A percentile compares a stretch with the other conserved stretches of the same genome.
These are phyloP conservation scores for Nicotiana otophora DNA, from an alignment of 257 asterid species.

Conservation along the genomic window DNA sequence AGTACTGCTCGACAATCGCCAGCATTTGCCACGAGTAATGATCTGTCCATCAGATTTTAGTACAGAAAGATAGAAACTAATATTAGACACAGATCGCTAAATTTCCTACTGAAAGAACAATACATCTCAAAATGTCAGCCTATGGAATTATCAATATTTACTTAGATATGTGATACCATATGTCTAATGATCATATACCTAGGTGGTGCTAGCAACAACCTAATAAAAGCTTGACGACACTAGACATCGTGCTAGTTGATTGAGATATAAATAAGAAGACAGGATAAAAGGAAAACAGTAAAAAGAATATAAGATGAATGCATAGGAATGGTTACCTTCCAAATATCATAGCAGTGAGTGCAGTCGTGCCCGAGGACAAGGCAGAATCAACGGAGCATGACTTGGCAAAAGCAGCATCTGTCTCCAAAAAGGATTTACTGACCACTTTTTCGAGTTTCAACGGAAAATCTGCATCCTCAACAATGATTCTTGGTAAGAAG, in stretches of 20 bases:
- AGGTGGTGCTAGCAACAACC: background rate
- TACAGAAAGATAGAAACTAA: background rate
- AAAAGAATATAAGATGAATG: background rate
- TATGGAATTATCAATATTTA: background rate
- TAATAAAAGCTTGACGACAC: background rate
- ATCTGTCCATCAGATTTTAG: slow-evolving; percentile 33
- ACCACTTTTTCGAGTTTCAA: slow-evolving; percentile 80
- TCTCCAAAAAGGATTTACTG: slow-evolving; percentile 66
- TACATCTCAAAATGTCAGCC: background rate
- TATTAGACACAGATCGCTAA: background rate
- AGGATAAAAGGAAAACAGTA: background rate
- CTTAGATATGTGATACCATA: background rate
- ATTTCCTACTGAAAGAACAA: background rate
- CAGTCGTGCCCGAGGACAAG: slow-evolving; percentile 87
- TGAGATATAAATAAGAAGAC: background rate
- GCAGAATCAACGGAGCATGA: slow-evolving; percentile 61
- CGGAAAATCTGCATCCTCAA: slow-evolving; percentile 80
- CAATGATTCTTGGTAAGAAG: slow-evolving; percentile 71
- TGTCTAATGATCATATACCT: background rate
- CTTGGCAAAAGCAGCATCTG: slow-evolving; percentile 68
- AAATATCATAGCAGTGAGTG: slow-evolving; percentile 81
- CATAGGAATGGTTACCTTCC: slow-evolving; percentile 48
- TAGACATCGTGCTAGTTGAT: background rate
- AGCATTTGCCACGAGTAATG: slow-evolving; percentile 88
- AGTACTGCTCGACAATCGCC: slow-evolving; percentile 91